Evolutionary conservation across 192 early-diverging fungal genomes (phyloP), one percentile per base, ranked within the genome.

Genomic region (Coemansia sp.): DNA sequence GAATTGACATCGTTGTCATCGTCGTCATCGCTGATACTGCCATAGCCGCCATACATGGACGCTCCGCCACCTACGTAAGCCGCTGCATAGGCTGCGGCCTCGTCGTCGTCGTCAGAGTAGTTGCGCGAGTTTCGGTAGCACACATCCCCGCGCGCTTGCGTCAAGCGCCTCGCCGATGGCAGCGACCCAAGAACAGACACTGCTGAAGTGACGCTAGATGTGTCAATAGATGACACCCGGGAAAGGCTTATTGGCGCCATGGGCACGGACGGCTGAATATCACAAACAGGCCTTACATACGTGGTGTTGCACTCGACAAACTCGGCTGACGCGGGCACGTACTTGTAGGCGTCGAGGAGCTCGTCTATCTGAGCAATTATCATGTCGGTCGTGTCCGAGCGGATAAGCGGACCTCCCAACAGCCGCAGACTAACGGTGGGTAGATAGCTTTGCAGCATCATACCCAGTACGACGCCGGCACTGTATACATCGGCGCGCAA

Each of bases 371-470:
- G 66, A 8, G 63, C n/a, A 33, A 87, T 70, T 3, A 91, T 89
- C 61, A 75, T 71, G 43, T 90, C 87, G 7, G 91, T 94, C 16
- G 90, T 93, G 67, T 89, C 82, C 1, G 79, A 70, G n/a, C 90
- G 80, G 9, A 93, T 84, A 44, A 89, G 83, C 34, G 87, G 86
- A 22, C 88, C 89, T 41, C 93, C 92, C 65, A 94, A 88, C 82
- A 90, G 86, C 9, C 89, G 86, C 46, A 94, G 78, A 38, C 85
- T 80, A 33, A 82, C 77, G 33, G 84, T 86, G 2, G 90, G 90
- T 49, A 94, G 69, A 65, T 89, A 94, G 46, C 86, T 83, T 74
- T 94, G 90, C 55, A 94, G 79, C 89, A 90, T 87, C 87, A 89
- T 88, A 22, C 93, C 93, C 13, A 92, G 63, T 10, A 94, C 86